phyloP scores from a whole-genome alignment of 345 rosid genomes.

The Dipteronia dyeriana region DNA sequence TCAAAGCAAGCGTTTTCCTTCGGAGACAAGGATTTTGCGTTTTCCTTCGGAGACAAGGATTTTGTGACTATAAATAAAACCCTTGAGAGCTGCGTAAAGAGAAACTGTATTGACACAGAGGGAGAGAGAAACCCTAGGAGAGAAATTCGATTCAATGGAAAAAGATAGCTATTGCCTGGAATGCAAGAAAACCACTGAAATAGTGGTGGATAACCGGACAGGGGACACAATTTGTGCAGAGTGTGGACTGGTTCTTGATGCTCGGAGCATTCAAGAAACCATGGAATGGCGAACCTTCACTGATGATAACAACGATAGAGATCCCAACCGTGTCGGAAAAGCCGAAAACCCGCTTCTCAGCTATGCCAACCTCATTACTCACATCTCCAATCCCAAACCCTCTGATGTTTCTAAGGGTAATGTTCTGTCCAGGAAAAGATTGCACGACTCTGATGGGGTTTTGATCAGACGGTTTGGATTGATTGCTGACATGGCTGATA shows the following conservation, averaged over 20 bases:
- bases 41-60: neutral
- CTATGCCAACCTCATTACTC: conserved; percentile 5
- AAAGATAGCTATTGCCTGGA: conserved; percentile 6
- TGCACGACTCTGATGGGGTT: neutral
- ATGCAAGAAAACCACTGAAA: conserved; percentile 11
- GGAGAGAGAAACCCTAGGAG: neutral
- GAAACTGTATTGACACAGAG: too few relatives aligned
- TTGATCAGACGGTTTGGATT: neutral
- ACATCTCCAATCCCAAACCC: neutral
- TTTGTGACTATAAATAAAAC: neutral
- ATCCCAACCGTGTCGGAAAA: conserved; percentile 20
- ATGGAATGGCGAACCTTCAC: conserved; percentile 19
- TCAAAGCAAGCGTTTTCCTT: neutral
- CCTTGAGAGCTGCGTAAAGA: too few relatives aligned
- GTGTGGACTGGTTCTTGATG: conserved; percentile 24
- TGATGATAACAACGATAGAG: conserved; percentile 20
- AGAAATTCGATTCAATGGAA: neutral
- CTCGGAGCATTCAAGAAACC: neutral
- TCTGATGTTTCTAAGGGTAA: neutral
- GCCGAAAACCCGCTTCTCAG: neutral
- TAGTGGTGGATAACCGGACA: conserved; percentile 6
- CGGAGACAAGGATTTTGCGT: neutral
- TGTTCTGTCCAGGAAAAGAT: neutral
- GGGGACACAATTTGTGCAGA: conserved; percentile 15
- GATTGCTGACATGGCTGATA: conserved; percentile 17